Evolutionary conservation across 108 stramenopile species (phyloP).

Genomic region (Poteriospumella lacustris): DNA sequence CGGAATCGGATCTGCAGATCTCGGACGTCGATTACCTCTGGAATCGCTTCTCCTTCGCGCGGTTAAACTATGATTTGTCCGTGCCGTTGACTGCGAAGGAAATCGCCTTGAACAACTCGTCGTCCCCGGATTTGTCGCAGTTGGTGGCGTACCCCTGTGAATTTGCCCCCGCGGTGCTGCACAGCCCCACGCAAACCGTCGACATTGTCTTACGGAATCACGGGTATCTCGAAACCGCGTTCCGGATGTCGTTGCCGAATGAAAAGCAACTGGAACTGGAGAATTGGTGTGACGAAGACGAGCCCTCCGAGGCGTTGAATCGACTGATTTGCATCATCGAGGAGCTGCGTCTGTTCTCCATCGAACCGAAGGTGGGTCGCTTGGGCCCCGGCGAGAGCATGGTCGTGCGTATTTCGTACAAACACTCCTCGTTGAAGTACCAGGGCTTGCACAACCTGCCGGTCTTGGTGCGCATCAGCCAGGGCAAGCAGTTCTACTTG

Average conservation of each 20-base stretch:
- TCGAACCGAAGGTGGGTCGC: constrained; percentile 36
- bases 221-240: constrained; percentile 26
- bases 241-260: constrained; percentile 40
- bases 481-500: constrained; percentile 55
- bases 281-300: constrained; percentile 43
- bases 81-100: constrained; percentile 43
- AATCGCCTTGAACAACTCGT: constrained; percentile 35
- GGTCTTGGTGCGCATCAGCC: constrained; percentile 40
- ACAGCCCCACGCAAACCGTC: constrained; percentile 17
- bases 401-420: constrained; percentile 40
- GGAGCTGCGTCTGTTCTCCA: constrained; percentile 35
- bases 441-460: constrained; percentile 52
- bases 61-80: constrained; percentile 37
- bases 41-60: constrained; percentile 14
- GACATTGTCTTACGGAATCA: constrained; percentile 29
- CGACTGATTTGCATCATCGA: constrained; percentile 34
- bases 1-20: constrained; percentile 23
- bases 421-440: constrained; percentile 37
- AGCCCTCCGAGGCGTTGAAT: constrained; percentile 31
- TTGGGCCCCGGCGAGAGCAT: constrained; percentile 36
- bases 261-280: constrained; percentile 43
- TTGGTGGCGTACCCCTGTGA: constrained; percentile 39
- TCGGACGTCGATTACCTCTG: constrained; percentile 24
- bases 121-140: constrained; percentile 39
- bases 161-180: constrained; percentile 36